Base-by-base conservation (phyloP, 129 eudicot species). In the Tanacetum coccineum region DNA sequence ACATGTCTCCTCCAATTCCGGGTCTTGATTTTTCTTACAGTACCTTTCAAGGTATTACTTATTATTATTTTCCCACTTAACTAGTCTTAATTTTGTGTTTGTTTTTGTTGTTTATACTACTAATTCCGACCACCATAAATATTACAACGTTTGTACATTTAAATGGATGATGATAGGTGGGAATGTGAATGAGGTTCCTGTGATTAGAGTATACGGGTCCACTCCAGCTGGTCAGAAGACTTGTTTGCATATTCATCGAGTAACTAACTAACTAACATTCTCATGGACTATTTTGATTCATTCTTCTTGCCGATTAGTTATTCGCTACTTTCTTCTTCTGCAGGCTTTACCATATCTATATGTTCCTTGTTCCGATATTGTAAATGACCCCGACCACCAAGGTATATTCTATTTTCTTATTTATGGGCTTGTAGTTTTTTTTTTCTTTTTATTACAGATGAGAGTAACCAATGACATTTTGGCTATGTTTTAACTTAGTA, bases 191-290 rank as follows among this genome's bases (percentile, higher is more conserved):
- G 95, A 93, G 78, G 96, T 93, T 73, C 98, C 98, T 19, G 96
- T 88, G 72, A 89, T 93, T 74, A 82, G 98, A 77, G 77, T 93
- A 15, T 93, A 84, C 22, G 98, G 98, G 6, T 82, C 98, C 0
- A 93, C 98, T 42, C 95, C 98, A n/a, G 87, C 84, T 70, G 98
- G 95, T 54, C 98, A 93, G 79, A 93, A 93, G 76, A 83, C 96
- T 58, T 93, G 98, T 75, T 79, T 88, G 79, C 98, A 93, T 76
- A 64, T 93, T 64, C 98, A 93, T 73, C 74, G 73, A 69, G 98
- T 88, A 88, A 69, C 3, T 26, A 19, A 10, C n/a, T 5, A 88
- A 69, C 3, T 26, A 19, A 10, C n/a, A 4, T 36, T 36, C 7
- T 36, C 0, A 6, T 36, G 8, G 8, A 32, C 25, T 22, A 1